These are phyloP conservation scores for Lipomyces sp. DNA, from an alignment of 805 yeast species.

Conservation along the genomic window DNA sequence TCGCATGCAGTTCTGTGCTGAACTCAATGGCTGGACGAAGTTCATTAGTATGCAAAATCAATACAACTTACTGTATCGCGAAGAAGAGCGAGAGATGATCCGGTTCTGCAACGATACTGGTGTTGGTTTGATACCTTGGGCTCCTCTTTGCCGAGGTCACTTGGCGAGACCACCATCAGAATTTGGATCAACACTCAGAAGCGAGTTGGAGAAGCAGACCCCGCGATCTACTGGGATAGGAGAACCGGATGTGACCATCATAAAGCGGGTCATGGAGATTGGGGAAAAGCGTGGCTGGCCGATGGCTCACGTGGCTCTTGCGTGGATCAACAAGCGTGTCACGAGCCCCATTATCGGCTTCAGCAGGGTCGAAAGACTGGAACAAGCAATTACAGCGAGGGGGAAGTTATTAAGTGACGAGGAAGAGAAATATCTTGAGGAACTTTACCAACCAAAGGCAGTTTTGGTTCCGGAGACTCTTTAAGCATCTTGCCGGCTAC, in stretches of 20 bases:
- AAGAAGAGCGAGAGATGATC: conserved; percentile 65
- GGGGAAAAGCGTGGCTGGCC: conserved; percentile 50
- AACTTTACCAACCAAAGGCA: too few relatives aligned
- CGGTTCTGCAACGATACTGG: conserved; percentile 57
- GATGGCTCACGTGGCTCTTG: conserved; percentile 59
- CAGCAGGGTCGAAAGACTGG: conserved; percentile 55
- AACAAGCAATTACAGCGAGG: conserved; percentile 55
- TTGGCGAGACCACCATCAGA: not conserved
- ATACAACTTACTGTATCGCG: conserved; percentile 60
- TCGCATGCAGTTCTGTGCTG: conserved; percentile 57
- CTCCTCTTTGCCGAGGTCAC: not conserved
- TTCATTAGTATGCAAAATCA: conserved; percentile 63
- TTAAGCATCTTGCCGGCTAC: too few relatives aligned
- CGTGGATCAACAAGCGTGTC: conserved; percentile 61
- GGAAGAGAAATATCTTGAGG: conserved; percentile 44
- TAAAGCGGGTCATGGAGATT: conserved; percentile 55
- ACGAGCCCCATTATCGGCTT: conserved; percentile 61
- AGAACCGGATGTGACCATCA: conserved; percentile 36
- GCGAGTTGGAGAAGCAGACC: conserved; percentile 3
- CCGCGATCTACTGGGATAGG: not conserved
- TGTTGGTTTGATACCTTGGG: conserved; percentile 63
- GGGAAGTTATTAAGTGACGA: conserved; percentile 48
- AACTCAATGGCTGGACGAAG: conserved; percentile 58
- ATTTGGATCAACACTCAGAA: conserved; percentile 6
- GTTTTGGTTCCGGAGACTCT: too few relatives aligned